Percentiles rank a stretch among this genome's conserved stretches.
phyloP scores from a whole-genome alignment of 2,329 filamentous ascomycete genomes.

The Saccharata proteae region DNA sequence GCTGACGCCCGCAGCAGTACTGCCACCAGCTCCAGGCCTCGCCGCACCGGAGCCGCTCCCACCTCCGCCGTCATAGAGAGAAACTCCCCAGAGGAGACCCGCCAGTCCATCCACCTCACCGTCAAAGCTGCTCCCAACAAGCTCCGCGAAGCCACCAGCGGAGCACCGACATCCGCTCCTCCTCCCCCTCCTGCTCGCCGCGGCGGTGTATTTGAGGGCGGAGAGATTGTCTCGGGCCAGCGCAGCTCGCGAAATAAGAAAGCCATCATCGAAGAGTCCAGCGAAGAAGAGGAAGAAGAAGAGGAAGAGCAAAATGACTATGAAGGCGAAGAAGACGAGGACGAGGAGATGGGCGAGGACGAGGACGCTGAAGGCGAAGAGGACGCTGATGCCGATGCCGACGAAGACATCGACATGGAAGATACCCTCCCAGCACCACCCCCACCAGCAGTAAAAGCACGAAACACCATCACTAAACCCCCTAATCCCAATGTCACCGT shows the following conservation, averaged over 20 bases:
- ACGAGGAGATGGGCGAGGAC: conserved; percentile 25
- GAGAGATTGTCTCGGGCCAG: conserved; percentile 23
- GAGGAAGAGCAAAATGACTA: conserved; percentile 26
- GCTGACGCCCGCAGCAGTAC: conserved; percentile 21
- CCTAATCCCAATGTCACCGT: conserved; percentile 25
- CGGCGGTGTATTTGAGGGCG: conserved; percentile 15
- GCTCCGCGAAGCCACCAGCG: conserved; percentile 34
- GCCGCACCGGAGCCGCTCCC: conserved; percentile 20
- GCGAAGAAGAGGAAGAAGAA: conserved; percentile 29
- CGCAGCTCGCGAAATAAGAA: conserved; percentile 26
- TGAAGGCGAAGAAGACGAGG: conserved; percentile 25
- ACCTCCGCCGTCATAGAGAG: conserved; percentile 22
- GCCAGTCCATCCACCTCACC: conserved; percentile 35
- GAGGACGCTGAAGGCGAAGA: conserved; percentile 19
- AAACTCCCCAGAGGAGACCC: conserved; percentile 27
- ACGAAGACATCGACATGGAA: conserved; percentile 12
- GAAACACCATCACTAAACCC: conserved; percentile 13
- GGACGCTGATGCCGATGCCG: conserved; percentile 10
- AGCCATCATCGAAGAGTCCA: conserved; percentile 27
- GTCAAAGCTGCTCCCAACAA: conserved; percentile 39
- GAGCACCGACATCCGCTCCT: conserved; percentile 13
- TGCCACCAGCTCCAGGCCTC: conserved; percentile 23
- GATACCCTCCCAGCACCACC: conserved; percentile 17
- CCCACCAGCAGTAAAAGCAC: conserved; percentile 10
- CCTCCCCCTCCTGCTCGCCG: conserved; percentile 18